Conservation (phyloP, 495 filamentous ascomycete species). For the Penicillium malachiteum region DNA sequence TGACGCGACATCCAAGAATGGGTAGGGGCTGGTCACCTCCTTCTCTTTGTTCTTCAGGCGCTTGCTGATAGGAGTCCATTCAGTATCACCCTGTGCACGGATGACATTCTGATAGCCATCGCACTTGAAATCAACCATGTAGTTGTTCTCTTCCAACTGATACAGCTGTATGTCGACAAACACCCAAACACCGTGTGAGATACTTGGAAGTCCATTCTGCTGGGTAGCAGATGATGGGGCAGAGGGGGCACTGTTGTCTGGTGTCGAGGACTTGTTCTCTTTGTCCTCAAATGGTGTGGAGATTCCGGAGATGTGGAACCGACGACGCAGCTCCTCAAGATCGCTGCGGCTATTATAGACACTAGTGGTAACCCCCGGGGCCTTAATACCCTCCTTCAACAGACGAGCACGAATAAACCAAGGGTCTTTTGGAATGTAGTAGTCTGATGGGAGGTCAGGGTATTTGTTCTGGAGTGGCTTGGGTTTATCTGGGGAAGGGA, state of each 20-base stretch:
- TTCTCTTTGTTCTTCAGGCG: conserved; percentile 52
- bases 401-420: conserved; percentile 95
- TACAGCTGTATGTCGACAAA: conserved; percentile 97
- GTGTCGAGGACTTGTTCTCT: conserved; percentile 22
- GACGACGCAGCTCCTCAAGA: conserved; percentile 49
- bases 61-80: conserved; percentile 50
- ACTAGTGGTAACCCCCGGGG: conserved; percentile 50
- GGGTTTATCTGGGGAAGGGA: conserved; percentile 26
- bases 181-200: conserved; percentile 57
- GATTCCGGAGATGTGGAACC: conserved; percentile 46
- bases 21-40: conserved; percentile 56
- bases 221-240: conserved; percentile 46
- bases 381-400: conserved; percentile 66
- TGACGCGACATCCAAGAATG: conserved; percentile 55
- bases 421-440: conserved; percentile 84
- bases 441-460: conserved; percentile 52
- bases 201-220: conserved; percentile 30
- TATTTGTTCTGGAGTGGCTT: conserved; percentile 48
- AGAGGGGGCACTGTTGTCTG: conserved; percentile 27
- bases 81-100: conserved; percentile 42
- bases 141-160: conserved; percentile 88
- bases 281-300: conserved; percentile 31
- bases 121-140: conserved; percentile 97
- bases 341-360: conserved; percentile 59
- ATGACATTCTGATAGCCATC: conserved; percentile 90